Conservation (phyloP, 768 basidiomycete species). For the Ephemerocybe angulata region DNA sequence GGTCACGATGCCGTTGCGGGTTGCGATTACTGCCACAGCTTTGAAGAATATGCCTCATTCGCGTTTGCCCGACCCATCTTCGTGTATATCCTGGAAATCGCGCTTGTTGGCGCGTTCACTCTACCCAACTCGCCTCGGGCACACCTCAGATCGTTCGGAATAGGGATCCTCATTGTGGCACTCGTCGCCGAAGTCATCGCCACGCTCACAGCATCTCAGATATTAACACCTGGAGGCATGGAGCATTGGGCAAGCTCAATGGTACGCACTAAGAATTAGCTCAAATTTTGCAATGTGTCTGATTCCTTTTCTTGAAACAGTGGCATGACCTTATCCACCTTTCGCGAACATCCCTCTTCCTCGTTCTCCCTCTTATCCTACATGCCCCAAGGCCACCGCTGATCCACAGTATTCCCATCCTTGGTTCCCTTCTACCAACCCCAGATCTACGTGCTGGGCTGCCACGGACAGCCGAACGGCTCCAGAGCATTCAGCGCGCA, state of each 20-base stretch:
- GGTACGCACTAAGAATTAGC: constrained; percentile 25
- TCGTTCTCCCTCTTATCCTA: constrained; percentile 50
- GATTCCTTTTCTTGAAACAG: constrained; percentile 31
- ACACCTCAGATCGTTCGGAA: constrained; percentile 36
- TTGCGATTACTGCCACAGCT: constrained; percentile 64
- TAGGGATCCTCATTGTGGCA: constrained; percentile 47
- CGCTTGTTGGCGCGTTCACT: constrained; percentile 33
- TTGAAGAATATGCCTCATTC: constrained; percentile 57
- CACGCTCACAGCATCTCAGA: constrained; percentile 43
- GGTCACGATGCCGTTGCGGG: constrained; percentile 62
- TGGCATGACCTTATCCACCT: constrained; percentile 62
- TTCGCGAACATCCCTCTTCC: constrained; percentile 55
- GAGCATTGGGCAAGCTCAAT: constrained; percentile 26
- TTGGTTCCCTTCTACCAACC: constrained; percentile 24
- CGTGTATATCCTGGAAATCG: constrained; percentile 56
- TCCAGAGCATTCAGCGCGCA: constrained; percentile 20
- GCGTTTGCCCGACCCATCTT: constrained; percentile 52
- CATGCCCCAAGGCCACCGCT: constrained; percentile 37
- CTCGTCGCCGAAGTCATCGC: constrained; percentile 54
- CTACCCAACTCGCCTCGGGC: constrained; percentile 27
- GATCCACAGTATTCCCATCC: constrained; percentile 30
- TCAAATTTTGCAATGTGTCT: background rate
- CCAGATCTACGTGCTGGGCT: constrained; percentile 23
- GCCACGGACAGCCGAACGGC: constrained; percentile 9
- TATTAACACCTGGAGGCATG: constrained; percentile 29